Conservation (phyloP, 805 yeast species). For the Wickerhamomyces pijperi region DNA sequence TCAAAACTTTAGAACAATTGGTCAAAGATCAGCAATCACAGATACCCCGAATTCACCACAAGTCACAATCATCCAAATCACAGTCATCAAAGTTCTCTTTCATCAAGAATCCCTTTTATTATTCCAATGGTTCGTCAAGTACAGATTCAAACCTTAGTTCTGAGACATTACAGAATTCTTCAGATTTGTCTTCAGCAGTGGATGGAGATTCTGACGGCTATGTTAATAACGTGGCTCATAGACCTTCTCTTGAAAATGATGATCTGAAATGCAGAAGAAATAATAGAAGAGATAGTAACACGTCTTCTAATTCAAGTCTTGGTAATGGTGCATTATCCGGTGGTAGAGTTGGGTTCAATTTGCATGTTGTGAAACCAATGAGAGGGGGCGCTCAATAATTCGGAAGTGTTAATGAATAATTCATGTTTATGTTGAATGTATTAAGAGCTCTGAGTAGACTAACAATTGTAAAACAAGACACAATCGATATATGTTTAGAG, state of each 20-base stretch:
- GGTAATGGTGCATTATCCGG: conserved; percentile 1
- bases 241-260: background rate
- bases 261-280: background rate
- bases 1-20: conserved; percentile 38
- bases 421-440: no score
- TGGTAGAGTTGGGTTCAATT: conserved; percentile 35
- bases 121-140: no score
- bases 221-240: background rate
- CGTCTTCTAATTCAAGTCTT: conserved; percentile 1
- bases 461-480: no score
- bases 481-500: no score
- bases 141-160: conserved; percentile 24
- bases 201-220: background rate
- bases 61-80: conserved; percentile 3
- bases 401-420: no score
- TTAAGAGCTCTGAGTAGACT: no score
- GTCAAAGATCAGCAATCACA: conserved; percentile 30
- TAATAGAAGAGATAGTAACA: background rate
- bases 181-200: background rate
- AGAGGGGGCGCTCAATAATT: conserved; percentile 26
- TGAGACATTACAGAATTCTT: background rate
- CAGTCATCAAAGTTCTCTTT: conserved; percentile 7
- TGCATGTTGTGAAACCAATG: conserved; percentile 51
- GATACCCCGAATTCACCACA: conserved; percentile 1
- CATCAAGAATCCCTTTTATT: conserved; percentile 9